These are phyloP conservation scores for Claviceps sp. DNA, from an alignment of 2,329 filamentous ascomycete species.

Conservation along the genomic window DNA sequence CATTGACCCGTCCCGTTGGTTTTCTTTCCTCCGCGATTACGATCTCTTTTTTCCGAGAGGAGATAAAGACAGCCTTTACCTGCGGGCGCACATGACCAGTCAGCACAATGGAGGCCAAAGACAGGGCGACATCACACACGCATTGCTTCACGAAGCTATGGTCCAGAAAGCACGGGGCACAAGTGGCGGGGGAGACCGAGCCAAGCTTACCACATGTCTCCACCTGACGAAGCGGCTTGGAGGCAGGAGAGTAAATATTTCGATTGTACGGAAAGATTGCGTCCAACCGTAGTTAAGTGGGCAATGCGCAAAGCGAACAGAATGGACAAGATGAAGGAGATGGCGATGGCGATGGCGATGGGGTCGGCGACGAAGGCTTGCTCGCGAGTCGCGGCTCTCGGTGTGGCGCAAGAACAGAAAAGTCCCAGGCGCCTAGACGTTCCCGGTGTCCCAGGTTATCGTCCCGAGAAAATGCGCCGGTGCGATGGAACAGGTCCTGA, in stretches of 20 bases:
- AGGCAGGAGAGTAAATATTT: neutral
- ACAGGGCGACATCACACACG: constrained; percentile 1
- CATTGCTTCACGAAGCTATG: neutral
- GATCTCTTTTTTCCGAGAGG: neutral
- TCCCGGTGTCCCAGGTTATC: neutral
- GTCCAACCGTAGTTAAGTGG: neutral
- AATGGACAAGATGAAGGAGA: neutral
- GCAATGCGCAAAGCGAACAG: neutral
- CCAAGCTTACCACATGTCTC: constrained; percentile 6
- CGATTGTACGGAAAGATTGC: neutral
- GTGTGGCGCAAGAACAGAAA: neutral
- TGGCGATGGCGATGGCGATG: neutral
- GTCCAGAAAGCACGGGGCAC: neutral
- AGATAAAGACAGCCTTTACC: neutral
- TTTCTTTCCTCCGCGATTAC: neutral
- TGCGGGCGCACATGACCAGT: constrained; percentile 1
- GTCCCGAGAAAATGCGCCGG: neutral
- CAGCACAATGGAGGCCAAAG: neutral
- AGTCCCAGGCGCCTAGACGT: too few species aligned
- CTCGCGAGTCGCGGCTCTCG: neutral
- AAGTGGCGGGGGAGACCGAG: neutral
- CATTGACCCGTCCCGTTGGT: constrained; percentile 5
- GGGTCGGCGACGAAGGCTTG: neutral
- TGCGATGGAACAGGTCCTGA: neutral
- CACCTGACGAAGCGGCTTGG: neutral